Evolutionary conservation across 805 yeast species (phyloP).

Genomic region (Suhomyces pyralidae): DNA sequence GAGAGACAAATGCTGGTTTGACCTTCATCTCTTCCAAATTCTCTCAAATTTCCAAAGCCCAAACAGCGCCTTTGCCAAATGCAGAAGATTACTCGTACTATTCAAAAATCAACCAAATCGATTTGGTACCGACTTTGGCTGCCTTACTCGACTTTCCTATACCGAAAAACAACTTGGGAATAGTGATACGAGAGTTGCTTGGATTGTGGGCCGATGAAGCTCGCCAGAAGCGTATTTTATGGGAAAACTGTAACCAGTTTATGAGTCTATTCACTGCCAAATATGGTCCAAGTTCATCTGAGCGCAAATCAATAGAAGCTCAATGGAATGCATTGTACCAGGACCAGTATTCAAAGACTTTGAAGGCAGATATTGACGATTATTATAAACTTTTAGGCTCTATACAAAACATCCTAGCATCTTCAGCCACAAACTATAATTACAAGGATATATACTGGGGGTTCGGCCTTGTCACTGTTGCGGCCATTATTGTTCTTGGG

Average conservation of each 20-base stretch:
- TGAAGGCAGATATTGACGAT: slow-evolving; percentile 9
- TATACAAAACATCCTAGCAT: slow-evolving; percentile 51
- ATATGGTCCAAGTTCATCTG: slow-evolving; percentile 15
- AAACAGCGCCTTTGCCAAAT: slow-evolving; percentile 35
- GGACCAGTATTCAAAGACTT: not conserved
- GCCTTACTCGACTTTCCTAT: slow-evolving; percentile 60
- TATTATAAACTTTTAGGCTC: slow-evolving; percentile 37
- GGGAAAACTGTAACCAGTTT: slow-evolving; percentile 60
- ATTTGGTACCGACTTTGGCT: slow-evolving; percentile 68
- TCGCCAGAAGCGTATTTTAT: slow-evolving; percentile 34
- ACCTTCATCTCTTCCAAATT: slow-evolving; percentile 66
- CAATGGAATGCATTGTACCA: slow-evolving; percentile 12
- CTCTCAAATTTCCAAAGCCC: slow-evolving; percentile 4
- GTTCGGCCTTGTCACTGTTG: slow-evolving; percentile 21
- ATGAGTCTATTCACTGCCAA: slow-evolving; percentile 45
- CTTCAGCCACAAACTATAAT: slow-evolving; percentile 71
- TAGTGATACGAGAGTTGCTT: slow-evolving; percentile 57
- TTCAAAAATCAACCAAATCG: slow-evolving; percentile 58
- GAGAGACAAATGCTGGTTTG: slow-evolving; percentile 89
- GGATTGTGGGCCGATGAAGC: slow-evolving; percentile 43
- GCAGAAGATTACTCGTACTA: slow-evolving; percentile 53
- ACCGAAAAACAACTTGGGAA: slow-evolving; percentile 74
- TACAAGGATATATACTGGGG: slow-evolving; percentile 43
- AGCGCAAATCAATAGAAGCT: slow-evolving; percentile 3
- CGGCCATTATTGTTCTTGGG: slow-evolving; percentile 25